A percentile compares a stretch with the other conserved stretches of the same genome.
phyloP scores from a whole-genome alignment of 805 yeast species.

The Saccharomycopsis sp. region DNA sequence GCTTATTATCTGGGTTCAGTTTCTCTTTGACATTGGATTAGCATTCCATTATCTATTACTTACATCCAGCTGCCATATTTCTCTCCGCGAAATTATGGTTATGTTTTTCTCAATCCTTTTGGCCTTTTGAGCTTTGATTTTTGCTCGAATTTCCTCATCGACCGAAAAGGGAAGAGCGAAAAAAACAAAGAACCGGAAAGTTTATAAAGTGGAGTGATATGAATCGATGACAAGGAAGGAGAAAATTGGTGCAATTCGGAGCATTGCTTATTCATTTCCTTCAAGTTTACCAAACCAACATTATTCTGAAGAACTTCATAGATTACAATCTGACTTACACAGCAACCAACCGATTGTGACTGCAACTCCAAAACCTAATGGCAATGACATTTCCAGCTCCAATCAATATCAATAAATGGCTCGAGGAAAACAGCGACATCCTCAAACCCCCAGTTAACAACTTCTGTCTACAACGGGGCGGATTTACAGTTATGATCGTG shows the following conservation, averaged over 20 bases:
- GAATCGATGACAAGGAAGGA: background rate
- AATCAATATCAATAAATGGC: conserved; percentile 75
- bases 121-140: too few relatives aligned
- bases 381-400: conserved; percentile 43
- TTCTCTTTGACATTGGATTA: background rate
- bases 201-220: background rate
- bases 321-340: too few relatives aligned
- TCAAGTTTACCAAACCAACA: too few relatives aligned
- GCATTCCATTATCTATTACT: too few relatives aligned
- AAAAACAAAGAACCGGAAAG: background rate
- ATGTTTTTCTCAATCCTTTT: too few relatives aligned
- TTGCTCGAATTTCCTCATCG: background rate
- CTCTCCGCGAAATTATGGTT: too few relatives aligned
- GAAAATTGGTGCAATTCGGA: background rate
- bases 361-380: conserved; percentile 4
- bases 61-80: too few relatives aligned
- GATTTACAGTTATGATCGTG: conserved; percentile 89
- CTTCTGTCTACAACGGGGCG: conserved; percentile 83
- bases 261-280: background rate
- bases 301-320: too few relatives aligned
- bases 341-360: too few relatives aligned
- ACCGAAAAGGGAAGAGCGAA: background rate
- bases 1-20: background rate
- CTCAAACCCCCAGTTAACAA: conserved; percentile 91
- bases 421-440: conserved; percentile 63